Base-by-base conservation (phyloP, 345 rosid species). In the Sisymbrium altissimum region DNA sequence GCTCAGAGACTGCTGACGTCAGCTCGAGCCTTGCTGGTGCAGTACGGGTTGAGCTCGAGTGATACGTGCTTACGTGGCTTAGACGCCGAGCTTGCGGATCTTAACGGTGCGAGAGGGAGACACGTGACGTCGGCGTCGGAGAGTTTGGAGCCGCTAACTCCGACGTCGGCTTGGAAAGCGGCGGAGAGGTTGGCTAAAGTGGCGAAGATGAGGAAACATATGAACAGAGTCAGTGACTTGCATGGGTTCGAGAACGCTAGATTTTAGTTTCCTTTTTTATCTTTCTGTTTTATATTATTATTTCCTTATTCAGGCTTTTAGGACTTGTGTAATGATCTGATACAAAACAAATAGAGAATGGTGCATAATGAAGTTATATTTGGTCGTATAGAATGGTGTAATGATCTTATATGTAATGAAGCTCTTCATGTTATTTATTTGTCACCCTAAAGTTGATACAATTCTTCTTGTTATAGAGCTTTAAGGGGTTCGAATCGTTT, bases 161-260 rank as follows among this genome's bases (percentile, higher is more conserved):
- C 97, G 79, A 88, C 89, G 58, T 93, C 98, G 77, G 97, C 91
- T 23, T 93, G 98, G 98, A 79, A 88, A 78, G 88, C 96, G 18
- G 98, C 98, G 12, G 98, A 93, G 81, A 83, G 82, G 68, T 83
- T 93, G 82, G 98, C 98, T 71, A 88, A 90, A 75, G 87, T 90
- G 73, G 98, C 98, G 38, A 86, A 85, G 27, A 84, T 82, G 96
- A 90, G 91, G 78, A 93, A 90, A 75, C 90, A 91, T 56, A 81
- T 93, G 97, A 93, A 93, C 68, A 84, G 95, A 75, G 96, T 93
- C 63, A 87, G 98, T 72, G 98, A 93, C 69, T 82, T 93, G 85
- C 98, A 93, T 84, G 98, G 98, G 63, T 90, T 93, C 73, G 98
- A 93, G 69, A 84, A 93, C 56, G 98, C 98, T 25, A 87, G 98